phyloP scores from a whole-genome alignment of 352 stramenopile genomes.

The Aphanomyces stellatus region DNA sequence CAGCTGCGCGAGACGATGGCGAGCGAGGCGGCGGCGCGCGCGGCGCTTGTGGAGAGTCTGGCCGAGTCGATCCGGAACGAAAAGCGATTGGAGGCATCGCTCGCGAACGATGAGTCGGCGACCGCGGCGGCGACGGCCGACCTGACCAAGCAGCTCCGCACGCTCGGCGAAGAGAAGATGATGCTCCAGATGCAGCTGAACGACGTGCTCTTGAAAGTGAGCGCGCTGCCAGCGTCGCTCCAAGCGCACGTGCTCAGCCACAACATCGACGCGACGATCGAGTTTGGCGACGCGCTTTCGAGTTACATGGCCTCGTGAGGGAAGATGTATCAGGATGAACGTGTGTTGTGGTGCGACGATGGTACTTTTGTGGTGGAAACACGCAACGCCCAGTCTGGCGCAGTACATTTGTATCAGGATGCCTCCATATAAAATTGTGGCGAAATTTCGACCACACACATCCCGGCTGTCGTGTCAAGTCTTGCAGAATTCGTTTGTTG shows the following conservation, averaged over 20 bases:
- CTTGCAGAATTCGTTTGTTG: no score
- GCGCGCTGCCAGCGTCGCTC: constrained; percentile 47
- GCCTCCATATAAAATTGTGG: no score
- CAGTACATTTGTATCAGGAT: no score
- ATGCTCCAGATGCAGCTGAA: constrained; percentile 72
- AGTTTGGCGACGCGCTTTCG: constrained; percentile 62
- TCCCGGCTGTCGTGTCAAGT: no score
- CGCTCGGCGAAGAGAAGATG: constrained; percentile 47
- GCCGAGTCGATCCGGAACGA: constrained; percentile 58
- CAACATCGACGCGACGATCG: constrained; percentile 27
- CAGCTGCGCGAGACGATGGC: constrained; percentile 45
- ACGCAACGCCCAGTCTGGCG: no score
- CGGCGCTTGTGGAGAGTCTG: constrained; percentile 66
- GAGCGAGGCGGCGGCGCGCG: constrained; percentile 54
- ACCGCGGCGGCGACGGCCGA: background rate
- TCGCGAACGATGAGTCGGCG: background rate
- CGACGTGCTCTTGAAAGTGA: constrained; percentile 70
- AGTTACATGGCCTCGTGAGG: constrained; percentile 45
- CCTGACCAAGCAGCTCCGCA: constrained; percentile 6
- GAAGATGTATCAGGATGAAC: no score
- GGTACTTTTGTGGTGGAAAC: no score
- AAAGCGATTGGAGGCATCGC: constrained; percentile 34
- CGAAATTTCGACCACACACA: no score
- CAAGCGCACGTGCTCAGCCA: constrained; percentile 63
- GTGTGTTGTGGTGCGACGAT: background rate